phyloP scores from a whole-genome alignment of 2,329 filamentous ascomycete species.

The Lachnellula occidentalis region DNA sequence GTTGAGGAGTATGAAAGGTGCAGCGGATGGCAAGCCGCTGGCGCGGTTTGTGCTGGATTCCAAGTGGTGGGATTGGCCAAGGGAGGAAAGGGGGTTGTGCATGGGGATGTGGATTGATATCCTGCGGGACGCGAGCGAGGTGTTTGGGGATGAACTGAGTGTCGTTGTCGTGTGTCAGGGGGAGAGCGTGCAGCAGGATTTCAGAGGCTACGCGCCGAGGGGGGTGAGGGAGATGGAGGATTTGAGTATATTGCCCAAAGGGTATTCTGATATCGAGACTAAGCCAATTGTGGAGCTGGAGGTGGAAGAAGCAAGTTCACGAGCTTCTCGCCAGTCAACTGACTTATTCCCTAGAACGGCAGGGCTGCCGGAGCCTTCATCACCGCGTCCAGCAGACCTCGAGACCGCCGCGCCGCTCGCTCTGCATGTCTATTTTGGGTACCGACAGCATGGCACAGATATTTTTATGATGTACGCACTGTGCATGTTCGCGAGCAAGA shows the following conservation, averaged over 20 bases:
- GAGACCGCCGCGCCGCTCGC: not conserved
- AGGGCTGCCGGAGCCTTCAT: not conserved
- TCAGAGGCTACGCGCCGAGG: not conserved
- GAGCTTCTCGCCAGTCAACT: too few species aligned
- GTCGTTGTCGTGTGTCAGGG: constrained; percentile 2
- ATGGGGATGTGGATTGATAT: constrained; percentile 1
- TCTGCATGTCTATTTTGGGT: constrained; percentile 3
- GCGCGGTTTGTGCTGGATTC: not conserved
- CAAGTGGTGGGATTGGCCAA: not conserved
- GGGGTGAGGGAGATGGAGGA: not conserved
- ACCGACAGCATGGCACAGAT: not conserved
- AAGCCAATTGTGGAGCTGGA: not conserved
- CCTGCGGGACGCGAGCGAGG: constrained; percentile 3
- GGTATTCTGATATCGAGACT: not conserved
- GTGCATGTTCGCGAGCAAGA: not conserved
- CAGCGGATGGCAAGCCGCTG: not conserved
- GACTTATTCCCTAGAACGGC: too few species aligned
- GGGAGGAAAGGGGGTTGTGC: not conserved
- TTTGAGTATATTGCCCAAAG: not conserved
- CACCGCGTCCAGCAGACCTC: not conserved
- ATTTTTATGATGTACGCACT: not conserved
- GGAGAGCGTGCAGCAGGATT: not conserved
- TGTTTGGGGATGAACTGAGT: constrained; percentile 4
- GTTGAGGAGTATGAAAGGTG: not conserved
- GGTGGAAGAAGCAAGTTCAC: too few species aligned